These are phyloP conservation scores for Gossypium stocksii DNA, from an alignment of 345 rosid genomes.

Conservation along the genomic window DNA sequence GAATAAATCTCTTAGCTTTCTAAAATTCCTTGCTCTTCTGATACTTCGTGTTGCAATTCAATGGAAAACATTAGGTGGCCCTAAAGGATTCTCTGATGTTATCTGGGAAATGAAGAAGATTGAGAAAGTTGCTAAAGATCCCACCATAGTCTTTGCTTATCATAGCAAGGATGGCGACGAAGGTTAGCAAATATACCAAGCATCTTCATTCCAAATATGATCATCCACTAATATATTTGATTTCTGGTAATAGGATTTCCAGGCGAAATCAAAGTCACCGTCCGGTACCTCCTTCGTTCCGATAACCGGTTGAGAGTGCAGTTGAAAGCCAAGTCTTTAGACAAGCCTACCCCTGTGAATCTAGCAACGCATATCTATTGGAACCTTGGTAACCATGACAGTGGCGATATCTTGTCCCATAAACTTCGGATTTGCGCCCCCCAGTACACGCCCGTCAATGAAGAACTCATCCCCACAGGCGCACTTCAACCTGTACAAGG, in stretches of 20 bases:
- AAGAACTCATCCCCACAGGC: constrained; percentile 75
- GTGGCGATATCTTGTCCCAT: constrained; percentile 65
- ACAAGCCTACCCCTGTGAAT: constrained; percentile 68
- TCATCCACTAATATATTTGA: background rate
- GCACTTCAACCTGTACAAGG: constrained; percentile 32
- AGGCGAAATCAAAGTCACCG: constrained; percentile 50
- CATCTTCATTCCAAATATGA: background rate
- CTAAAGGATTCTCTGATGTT: constrained; percentile 59
- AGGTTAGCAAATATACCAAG: constrained; percentile 32
- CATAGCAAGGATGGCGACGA: constrained; percentile 65
- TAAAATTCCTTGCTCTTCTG: background rate
- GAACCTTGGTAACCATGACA: constrained; percentile 69
- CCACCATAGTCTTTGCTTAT: constrained; percentile 42
- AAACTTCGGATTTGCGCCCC: constrained; percentile 46
- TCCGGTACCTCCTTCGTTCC: constrained; percentile 55
- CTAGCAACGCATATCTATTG: constrained; percentile 76
- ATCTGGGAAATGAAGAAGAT: constrained; percentile 52
- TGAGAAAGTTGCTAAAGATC: constrained; percentile 34
- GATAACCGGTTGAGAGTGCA: constrained; percentile 45
- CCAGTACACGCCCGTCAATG: constrained; percentile 57
- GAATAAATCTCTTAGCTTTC: background rate
- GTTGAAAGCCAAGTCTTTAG: constrained; percentile 53
- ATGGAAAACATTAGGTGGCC: constrained; percentile 47
- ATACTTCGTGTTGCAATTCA: background rate
- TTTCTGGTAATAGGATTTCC: constrained; percentile 56